Evolutionary conservation across 805 yeast species (phyloP).

Genomic region (Candida lessepsii): DNA sequence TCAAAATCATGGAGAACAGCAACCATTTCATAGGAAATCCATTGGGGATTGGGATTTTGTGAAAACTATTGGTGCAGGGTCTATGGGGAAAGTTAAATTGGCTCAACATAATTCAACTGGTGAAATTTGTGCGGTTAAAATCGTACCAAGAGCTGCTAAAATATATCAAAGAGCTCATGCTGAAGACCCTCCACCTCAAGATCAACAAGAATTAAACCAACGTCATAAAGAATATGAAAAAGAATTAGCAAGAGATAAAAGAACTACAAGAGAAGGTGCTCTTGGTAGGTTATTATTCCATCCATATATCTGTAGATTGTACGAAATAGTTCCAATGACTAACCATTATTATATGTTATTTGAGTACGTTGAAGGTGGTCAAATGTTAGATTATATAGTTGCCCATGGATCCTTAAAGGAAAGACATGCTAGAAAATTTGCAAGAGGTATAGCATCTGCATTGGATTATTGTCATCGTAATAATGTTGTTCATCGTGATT

Average conservation of each 20-base stretch:
- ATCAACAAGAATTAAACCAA: constrained; percentile 55
- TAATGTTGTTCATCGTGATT: constrained; percentile 94
- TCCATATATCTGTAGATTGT: constrained; percentile 86
- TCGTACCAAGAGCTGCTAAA: constrained; percentile 85
- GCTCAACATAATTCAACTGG: constrained; percentile 82
- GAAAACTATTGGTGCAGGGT: constrained; percentile 96
- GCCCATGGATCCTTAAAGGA: constrained; percentile 94
- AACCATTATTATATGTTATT: constrained; percentile 95
- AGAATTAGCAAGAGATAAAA: constrained; percentile 84
- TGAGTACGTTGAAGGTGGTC: constrained; percentile 97
- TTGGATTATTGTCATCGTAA: constrained; percentile 90
- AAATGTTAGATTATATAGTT: constrained; percentile 93
- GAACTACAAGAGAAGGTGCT: constrained; percentile 95
- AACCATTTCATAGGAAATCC: constrained; percentile 76
- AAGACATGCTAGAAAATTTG: constrained; percentile 89
- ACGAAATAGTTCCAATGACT: constrained; percentile 95
- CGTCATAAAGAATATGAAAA: constrained; percentile 71
- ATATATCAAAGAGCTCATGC: constrained; percentile 70
- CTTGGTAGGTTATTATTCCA: constrained; percentile 86
- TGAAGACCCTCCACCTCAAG: constrained; percentile 63
- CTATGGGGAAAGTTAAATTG: constrained; percentile 97
- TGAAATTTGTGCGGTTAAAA: constrained; percentile 88
- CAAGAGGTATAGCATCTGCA: constrained; percentile 92
- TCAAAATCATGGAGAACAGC: constrained; percentile 18
- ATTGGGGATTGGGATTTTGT: constrained; percentile 97